Evolutionary conservation across 2,329 filamentous ascomycete species (phyloP), one percentile per base, ranked within the genome.

Genomic region (Esteya vermicola): DNA sequence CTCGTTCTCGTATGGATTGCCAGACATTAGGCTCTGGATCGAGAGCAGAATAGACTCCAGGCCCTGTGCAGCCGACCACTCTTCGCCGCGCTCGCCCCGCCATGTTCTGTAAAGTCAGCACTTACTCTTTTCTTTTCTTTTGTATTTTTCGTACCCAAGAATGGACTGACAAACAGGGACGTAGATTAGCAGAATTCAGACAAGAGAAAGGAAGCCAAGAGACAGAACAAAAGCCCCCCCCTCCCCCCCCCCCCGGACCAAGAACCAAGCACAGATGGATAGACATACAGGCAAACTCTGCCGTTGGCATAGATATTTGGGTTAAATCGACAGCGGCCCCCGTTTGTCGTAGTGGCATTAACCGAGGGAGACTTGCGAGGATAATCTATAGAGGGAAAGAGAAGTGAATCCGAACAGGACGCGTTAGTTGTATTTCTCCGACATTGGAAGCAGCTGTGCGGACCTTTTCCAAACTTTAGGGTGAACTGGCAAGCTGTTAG

Each of bases 61-160:
- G 7, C 91, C 89, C 57, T 96, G 91, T 1, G 89, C 91, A 14
- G 88, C 86, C 14, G 88, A 95, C 91, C 91, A 98, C 57, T 95
- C 79, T 58, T 96, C 91, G 41, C 88, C 85, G 14, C 76, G 72
- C 53, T 94, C 81, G 22, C 88, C 88, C 37, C 82, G 74, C 91
- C 91, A 98, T 55, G 91, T 98, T 43, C 88, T 93, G 50, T 10
- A 13, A n/a, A 22, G 42, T 52, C 43, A 52, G 49, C 12, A 2
- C 6, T 33, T 14, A 4, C 9, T 5, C 10, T 13, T 9, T 6
- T 13, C 26, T 10, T 28, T 14, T 28, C 13, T 5, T 19, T 12
- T 13, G 13, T 16, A 12, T 7, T 6, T 18, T 23, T 4, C 55
- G 50, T 77, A 91, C 81, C 86, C 85, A 28, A 93, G 64, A 52